Percentiles rank a stretch among this genome's conserved stretches.
Conservation (phyloP, 768 basidiomycete genomes). For the Lactarius psammicola region DNA sequence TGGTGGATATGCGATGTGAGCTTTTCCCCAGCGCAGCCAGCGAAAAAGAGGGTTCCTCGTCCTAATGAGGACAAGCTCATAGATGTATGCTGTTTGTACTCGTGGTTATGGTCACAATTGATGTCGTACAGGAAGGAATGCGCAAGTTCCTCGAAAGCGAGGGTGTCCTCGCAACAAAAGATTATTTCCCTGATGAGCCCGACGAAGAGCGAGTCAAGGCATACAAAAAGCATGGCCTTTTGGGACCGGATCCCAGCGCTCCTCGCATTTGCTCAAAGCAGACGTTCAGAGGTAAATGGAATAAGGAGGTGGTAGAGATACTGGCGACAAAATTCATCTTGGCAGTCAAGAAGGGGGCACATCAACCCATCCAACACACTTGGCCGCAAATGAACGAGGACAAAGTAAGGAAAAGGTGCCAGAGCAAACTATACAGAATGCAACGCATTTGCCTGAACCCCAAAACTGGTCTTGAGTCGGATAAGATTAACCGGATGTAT, state of each 20-base stretch:
- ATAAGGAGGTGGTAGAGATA: too few species aligned
- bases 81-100: too few species aligned
- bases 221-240: background rate
- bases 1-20: background rate
- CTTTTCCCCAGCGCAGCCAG: background rate
- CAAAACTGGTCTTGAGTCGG: background rate
- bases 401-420: conserved; percentile 4
- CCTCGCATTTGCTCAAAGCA: background rate
- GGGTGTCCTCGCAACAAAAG: background rate
- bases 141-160: background rate
- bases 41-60: background rate
- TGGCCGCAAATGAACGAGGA: background rate
- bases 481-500: background rate
- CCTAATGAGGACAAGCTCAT: too few species aligned
- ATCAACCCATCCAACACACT: too few species aligned
- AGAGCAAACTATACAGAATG: background rate
- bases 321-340: too few species aligned
- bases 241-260: background rate
- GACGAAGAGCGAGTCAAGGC: too few species aligned
- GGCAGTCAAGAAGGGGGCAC: too few species aligned
- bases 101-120: background rate
- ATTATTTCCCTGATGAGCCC: too few species aligned
- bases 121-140: background rate
- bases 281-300: too few species aligned
- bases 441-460: background rate